phyloP scores from a whole-genome alignment of 345 rosid species.

The Eucalyptus globulus region DNA sequence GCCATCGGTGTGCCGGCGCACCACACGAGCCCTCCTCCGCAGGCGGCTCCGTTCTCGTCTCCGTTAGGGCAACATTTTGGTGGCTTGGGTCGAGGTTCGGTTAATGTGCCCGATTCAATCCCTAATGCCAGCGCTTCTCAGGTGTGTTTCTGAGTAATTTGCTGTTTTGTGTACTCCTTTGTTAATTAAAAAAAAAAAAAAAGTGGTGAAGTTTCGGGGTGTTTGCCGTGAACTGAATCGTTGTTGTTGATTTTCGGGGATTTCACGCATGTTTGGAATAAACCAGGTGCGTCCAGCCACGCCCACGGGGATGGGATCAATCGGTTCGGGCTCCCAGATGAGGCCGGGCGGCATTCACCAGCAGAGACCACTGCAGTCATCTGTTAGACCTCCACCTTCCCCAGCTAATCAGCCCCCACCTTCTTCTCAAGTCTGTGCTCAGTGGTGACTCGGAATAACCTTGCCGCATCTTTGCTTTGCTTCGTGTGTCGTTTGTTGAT shows the following conservation, averaged over 20 bases:
- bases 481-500: not conserved
- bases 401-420: constrained; percentile 35
- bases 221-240: not conserved
- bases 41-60: constrained; percentile 41
- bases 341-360: constrained; percentile 73
- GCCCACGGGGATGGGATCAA: not conserved
- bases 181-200: too few relatives aligned
- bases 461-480: not conserved
- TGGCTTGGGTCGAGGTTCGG: constrained; percentile 40
- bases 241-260: not conserved
- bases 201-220: not conserved
- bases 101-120: constrained; percentile 32
- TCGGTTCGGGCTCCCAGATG: constrained; percentile 48
- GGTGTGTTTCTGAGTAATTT: constrained; percentile 10
- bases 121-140: constrained; percentile 34
- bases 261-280: not conserved
- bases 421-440: constrained; percentile 45
- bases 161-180: not conserved
- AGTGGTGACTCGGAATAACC: not conserved
- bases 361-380: constrained; percentile 63
- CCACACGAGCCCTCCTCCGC: constrained; percentile 27
- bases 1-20: constrained; percentile 64
- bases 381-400: constrained; percentile 48
- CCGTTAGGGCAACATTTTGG: constrained; percentile 59
- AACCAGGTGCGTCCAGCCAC: not conserved